phyloP scores from a whole-genome alignment of 352 stramenopile species.

The Blastocystis sp. region DNA sequence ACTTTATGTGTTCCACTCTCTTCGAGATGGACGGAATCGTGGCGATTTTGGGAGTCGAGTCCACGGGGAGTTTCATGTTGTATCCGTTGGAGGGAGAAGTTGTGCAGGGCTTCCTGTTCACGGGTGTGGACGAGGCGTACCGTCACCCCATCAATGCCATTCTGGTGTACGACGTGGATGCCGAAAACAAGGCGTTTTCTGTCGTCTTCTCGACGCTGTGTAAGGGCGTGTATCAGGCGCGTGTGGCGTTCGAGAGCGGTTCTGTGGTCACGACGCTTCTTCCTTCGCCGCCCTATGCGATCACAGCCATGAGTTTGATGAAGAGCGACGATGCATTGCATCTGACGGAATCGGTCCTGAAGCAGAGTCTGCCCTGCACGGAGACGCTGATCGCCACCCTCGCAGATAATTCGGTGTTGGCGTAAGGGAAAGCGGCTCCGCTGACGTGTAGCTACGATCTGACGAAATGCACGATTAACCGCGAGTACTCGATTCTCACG shows the following conservation, averaged over 20 bases:
- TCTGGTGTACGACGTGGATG: neutral
- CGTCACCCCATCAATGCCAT: neutral
- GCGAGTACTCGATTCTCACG: neutral
- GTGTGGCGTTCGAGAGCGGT: neutral
- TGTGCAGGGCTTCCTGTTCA: neutral
- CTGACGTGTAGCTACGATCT: neutral
- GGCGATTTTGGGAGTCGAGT: neutral
- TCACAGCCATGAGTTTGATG: neutral
- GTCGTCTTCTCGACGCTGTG: slow-evolving; percentile 7
- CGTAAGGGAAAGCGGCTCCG: too few relatives aligned
- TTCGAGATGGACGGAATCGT: neutral
- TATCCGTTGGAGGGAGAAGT: slow-evolving; percentile 7
- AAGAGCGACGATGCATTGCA: neutral
- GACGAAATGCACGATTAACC: neutral
- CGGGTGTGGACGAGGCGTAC: neutral
- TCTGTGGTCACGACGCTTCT: neutral
- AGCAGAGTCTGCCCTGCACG: neutral
- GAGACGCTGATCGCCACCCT: neutral
- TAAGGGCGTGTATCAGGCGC: neutral
- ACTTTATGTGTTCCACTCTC: neutral
- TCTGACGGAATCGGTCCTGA: neutral
- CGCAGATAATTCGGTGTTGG: neutral
- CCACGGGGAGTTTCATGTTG: neutral
- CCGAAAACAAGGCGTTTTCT: neutral
- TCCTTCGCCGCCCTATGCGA: neutral